phyloP scores from a whole-genome alignment of 345 rosid genomes.

The Eucalyptus coolabah region DNA sequence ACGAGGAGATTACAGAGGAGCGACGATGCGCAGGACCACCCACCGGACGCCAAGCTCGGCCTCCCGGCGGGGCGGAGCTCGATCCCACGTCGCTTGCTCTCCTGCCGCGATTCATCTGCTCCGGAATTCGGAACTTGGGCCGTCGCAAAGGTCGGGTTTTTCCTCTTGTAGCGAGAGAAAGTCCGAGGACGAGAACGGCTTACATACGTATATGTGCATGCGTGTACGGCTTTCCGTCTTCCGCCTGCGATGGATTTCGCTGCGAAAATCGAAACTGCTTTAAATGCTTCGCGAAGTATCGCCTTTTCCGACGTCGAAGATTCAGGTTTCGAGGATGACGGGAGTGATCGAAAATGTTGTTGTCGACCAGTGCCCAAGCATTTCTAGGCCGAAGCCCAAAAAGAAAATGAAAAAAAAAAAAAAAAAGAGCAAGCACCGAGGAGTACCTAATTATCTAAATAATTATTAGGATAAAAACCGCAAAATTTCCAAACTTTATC shows the following conservation, averaged over 20 bases:
- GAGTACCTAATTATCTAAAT: neutral
- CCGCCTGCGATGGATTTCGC: neutral
- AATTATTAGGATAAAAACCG: too few species aligned
- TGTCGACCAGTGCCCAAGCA: neutral
- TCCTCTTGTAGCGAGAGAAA: neutral
- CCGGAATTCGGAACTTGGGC: neutral
- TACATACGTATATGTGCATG: neutral
- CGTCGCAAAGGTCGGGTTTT: neutral
- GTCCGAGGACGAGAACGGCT: neutral
- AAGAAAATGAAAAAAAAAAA: rapidly evolving
- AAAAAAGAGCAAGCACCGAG: neutral
- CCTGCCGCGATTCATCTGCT: neutral
- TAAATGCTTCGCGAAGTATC: neutral
- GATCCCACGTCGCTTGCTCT: neutral
- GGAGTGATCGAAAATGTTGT: neutral
- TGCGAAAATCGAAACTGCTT: neutral
- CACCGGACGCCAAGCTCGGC: neutral
- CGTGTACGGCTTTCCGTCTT: neutral
- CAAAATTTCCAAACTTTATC: too few species aligned
- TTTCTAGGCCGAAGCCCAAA: neutral
- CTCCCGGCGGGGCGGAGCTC: neutral
- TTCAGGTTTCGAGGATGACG: neutral
- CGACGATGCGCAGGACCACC: neutral
- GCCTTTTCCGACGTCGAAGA: neutral
- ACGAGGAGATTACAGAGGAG: neutral